Evolutionary conservation across 2,329 filamentous ascomycete genomes (phyloP).

Genomic region (Calcarisporium arbuscula): DNA sequence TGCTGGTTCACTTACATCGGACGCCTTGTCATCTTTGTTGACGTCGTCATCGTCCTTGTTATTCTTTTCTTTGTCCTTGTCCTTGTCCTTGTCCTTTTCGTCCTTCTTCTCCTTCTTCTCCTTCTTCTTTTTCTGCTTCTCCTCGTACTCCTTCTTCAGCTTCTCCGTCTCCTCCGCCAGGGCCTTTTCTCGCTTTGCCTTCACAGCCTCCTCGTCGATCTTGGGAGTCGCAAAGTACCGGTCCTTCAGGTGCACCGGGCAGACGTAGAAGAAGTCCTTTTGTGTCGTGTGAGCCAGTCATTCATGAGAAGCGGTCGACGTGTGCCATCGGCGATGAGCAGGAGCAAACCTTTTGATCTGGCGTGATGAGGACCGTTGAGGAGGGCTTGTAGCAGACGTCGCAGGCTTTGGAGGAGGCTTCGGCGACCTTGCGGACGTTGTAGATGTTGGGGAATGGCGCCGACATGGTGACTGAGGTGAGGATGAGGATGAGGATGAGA

Average conservation of each 20-base stretch:
- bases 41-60: slow-evolving; percentile 37
- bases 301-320: not conserved
- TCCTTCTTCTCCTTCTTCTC: slow-evolving; percentile 58
- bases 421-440: slow-evolving; percentile 79
- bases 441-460: slow-evolving; percentile 66
- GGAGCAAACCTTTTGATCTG: slow-evolving; percentile 70
- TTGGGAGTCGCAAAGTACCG: slow-evolving; percentile 71
- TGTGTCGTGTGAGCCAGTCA: slow-evolving; percentile 4
- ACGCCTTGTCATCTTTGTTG: slow-evolving; percentile 23
- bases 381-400: slow-evolving; percentile 88
- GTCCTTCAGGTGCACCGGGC: slow-evolving; percentile 76
- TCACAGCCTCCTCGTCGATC: slow-evolving; percentile 59
- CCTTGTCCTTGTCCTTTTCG: slow-evolving; percentile 41
- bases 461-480: slow-evolving; percentile 10
- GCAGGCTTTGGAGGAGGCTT: slow-evolving; percentile 76
- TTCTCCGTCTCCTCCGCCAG: slow-evolving; percentile 58
- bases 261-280: slow-evolving; percentile 89
- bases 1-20: no score
- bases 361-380: slow-evolving; percentile 79
- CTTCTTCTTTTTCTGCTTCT: slow-evolving; percentile 61
- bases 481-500: not conserved
- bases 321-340: not conserved
- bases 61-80: slow-evolving; percentile 38
- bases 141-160: slow-evolving; percentile 71
- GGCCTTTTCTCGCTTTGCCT: slow-evolving; percentile 56